Evolutionary conservation across 2,329 filamentous ascomycete species (phyloP).

Genomic region (Penicillium oxalicum): DNA sequence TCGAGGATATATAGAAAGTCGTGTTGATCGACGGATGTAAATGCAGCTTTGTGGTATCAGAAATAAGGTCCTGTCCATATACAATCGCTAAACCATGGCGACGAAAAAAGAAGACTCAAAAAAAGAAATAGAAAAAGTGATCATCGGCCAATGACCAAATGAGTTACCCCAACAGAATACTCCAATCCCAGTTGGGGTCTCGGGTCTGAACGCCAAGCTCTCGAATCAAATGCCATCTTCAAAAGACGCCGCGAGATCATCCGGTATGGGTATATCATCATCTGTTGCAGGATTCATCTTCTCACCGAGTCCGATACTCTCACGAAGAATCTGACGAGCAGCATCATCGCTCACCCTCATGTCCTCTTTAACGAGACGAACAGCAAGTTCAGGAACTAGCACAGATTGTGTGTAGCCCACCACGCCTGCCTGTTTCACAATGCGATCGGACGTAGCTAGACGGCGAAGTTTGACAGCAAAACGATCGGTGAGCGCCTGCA

Average conservation of each 20-base stretch:
- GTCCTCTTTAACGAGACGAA: conserved; percentile 54
- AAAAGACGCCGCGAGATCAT: conserved; percentile 4
- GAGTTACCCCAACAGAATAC: not conserved
- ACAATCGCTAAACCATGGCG: conserved; percentile 8
- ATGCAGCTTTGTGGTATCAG: conserved; percentile 9
- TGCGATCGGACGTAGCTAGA: conserved; percentile 56
- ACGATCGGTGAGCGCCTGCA: conserved; percentile 55
- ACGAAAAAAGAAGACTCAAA: not conserved
- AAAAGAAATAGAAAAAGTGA: not conserved
- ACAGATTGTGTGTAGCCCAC: conserved; percentile 67
- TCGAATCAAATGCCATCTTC: not conserved
- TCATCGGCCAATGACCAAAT: not conserved
- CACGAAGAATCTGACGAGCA: conserved; percentile 54
- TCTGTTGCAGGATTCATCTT: conserved; percentile 61
- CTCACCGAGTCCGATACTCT: conserved; percentile 63
- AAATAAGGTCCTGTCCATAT: conserved; percentile 3
- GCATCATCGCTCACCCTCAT: conserved; percentile 44
- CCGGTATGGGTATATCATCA: conserved; percentile 43
- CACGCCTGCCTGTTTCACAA: conserved; percentile 62
- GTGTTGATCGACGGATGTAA: not conserved
- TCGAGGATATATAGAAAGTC: too few species aligned
- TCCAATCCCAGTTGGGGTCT: not conserved
- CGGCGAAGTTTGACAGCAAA: conserved; percentile 58
- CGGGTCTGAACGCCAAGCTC: too few species aligned
- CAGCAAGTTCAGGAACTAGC: conserved; percentile 64